Percentiles rank a stretch among this genome's conserved stretches.
Conservation (phyloP, 2,329 filamentous ascomycete species). For the Aspergillus novofumigatus region DNA sequence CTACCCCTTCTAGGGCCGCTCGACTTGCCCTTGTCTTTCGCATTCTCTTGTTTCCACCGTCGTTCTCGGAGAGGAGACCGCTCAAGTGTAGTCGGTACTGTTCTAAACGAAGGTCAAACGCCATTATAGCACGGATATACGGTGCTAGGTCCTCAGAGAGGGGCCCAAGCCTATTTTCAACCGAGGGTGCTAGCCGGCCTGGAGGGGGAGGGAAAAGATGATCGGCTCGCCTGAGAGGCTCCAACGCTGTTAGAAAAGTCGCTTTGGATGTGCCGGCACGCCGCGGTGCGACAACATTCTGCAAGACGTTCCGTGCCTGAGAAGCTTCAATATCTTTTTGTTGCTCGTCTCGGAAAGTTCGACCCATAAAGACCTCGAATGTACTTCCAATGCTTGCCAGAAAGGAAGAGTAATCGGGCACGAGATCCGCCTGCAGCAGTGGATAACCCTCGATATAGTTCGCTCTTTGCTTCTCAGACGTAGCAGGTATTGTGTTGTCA, state of each 20-base stretch:
- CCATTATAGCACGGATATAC: constrained; percentile 80
- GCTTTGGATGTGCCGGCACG: constrained; percentile 26
- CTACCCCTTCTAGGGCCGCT: constrained; percentile 73
- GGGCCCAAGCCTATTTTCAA: constrained; percentile 65
- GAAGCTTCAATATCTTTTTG: constrained; percentile 19
- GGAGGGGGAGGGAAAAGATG: constrained; percentile 29
- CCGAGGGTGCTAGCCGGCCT: constrained; percentile 57
- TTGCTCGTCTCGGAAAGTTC: constrained; percentile 17
- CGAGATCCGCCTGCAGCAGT: constrained; percentile 51
- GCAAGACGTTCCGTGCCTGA: constrained; percentile 28
- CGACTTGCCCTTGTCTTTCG: constrained; percentile 70
- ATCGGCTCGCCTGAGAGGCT: constrained; percentile 45
- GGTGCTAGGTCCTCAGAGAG: constrained; percentile 78
- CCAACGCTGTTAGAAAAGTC: constrained; percentile 48
- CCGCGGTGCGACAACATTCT: constrained; percentile 16
- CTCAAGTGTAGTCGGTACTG: constrained; percentile 61
- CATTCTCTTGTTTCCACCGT: constrained; percentile 51
- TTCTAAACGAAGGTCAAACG: constrained; percentile 68
- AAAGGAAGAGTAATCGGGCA: constrained; percentile 42
- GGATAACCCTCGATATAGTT: constrained; percentile 53
- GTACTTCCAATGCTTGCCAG: constrained; percentile 31
- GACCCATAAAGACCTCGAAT: constrained; percentile 26
- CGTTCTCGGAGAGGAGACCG: constrained; percentile 59
- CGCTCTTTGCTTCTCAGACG: constrained; percentile 50
- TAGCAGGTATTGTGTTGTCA: constrained; percentile 60